Conservation (phyloP, 805 yeast species). For the Ascoidea asiatica region DNA sequence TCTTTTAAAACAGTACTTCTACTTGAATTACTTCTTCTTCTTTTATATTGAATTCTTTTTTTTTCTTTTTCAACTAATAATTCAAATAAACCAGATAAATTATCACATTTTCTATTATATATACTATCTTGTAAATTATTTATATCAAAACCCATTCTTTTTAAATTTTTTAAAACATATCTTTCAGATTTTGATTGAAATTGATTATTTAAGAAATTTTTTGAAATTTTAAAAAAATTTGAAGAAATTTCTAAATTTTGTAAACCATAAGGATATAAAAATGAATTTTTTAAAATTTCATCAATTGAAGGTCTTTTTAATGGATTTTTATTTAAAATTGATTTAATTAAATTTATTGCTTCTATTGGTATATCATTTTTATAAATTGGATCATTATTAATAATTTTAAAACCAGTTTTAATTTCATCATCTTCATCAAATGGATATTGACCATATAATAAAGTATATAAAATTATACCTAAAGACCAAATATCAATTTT, state of each 20-base stretch:
- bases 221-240: constrained; percentile 8
- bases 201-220: constrained; percentile 4
- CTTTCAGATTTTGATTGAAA: constrained; percentile 7
- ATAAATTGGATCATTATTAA: constrained; percentile 52
- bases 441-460: constrained; percentile 81
- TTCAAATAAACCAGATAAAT: constrained; percentile 61
- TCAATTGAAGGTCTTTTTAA: constrained; percentile 40
- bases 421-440: constrained; percentile 73
- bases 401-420: constrained; percentile 43
- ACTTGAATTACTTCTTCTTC: constrained; percentile 12
- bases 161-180: constrained; percentile 9
- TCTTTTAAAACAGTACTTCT: constrained; percentile 13
- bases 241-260: constrained; percentile 26
- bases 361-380: constrained; percentile 32
- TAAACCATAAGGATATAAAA: constrained; percentile 32
- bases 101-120: neutral
- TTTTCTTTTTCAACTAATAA: constrained; percentile 34
- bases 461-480: constrained; percentile 78
- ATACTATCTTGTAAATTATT: constrained; percentile 5
- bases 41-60: constrained; percentile 25
- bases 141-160: constrained; percentile 9
- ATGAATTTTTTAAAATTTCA: constrained; percentile 37
- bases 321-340: constrained; percentile 56
- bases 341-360: constrained; percentile 34
- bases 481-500: constrained; percentile 85